These are phyloP conservation scores for Populus tremula DNA, from an alignment of 345 rosid genomes.

Conservation along the genomic window DNA sequence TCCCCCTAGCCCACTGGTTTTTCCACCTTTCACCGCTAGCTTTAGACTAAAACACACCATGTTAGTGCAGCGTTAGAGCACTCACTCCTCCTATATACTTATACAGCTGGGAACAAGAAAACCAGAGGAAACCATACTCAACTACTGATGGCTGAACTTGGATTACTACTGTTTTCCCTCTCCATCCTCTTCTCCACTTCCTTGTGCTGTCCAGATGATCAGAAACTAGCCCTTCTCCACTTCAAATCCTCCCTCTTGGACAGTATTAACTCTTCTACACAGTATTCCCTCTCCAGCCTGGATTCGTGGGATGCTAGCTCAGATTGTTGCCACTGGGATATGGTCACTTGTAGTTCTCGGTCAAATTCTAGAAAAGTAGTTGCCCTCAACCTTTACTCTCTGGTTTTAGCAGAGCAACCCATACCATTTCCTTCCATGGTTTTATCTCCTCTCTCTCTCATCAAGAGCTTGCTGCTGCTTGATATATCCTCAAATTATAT, in stretches of 20 bases:
- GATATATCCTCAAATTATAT: conserved; percentile 25
- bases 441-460: conserved; percentile 23
- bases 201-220: conserved; percentile 24
- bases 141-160: neutral
- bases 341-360: conserved; percentile 20
- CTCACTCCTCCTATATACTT: too few species aligned
- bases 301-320: conserved; percentile 28
- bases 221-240: conserved; percentile 35
- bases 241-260: conserved; percentile 26
- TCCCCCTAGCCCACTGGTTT: too few species aligned
- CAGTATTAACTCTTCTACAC: conserved; percentile 12
- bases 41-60: too few species aligned
- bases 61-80: too few species aligned
- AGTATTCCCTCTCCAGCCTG: conserved; percentile 18
- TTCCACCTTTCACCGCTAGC: too few species aligned
- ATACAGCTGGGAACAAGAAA: too few species aligned
- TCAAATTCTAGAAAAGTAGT: conserved; percentile 10
- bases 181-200: conserved; percentile 18
- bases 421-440: conserved; percentile 16
- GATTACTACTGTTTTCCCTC: neutral
- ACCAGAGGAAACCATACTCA: too few species aligned
- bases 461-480: conserved; percentile 22
- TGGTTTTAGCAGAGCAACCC: conserved; percentile 1
- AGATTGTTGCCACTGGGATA: conserved; percentile 35
- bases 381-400: conserved; percentile 19